Percentiles rank a stretch among this genome's conserved stretches.
These are phyloP conservation scores for Alloascoidea africana DNA, from an alignment of 805 yeast species.

Conservation along the genomic window DNA sequence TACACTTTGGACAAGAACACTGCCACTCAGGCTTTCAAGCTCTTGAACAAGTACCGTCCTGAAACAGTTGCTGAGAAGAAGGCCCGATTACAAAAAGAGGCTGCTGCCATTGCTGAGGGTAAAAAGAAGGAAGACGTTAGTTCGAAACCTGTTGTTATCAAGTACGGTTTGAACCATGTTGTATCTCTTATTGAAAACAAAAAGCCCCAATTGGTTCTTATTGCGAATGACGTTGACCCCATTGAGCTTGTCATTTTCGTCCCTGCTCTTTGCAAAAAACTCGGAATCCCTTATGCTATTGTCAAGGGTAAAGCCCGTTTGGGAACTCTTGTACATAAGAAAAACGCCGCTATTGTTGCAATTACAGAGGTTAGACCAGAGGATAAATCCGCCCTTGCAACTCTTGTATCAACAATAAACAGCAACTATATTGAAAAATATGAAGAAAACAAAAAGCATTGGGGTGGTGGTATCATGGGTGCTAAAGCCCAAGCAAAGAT, in stretches of 20 bases:
- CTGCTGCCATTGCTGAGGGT: slow-evolving; percentile 98
- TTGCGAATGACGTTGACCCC: slow-evolving; percentile 99
- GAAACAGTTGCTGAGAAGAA: slow-evolving; percentile 96
- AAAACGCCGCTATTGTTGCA: slow-evolving; percentile 95
- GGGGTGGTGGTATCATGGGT: slow-evolving; percentile 99
- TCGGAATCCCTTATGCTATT: slow-evolving; percentile 98
- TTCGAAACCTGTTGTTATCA: slow-evolving; percentile 91
- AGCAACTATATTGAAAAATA: slow-evolving; percentile 87
- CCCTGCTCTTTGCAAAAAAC: slow-evolving; percentile 98
- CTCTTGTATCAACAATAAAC: slow-evolving; percentile 83
- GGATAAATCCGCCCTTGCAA: slow-evolving; percentile 90
- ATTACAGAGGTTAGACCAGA: slow-evolving; percentile 88
- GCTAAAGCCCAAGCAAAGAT: slow-evolving; percentile 79
- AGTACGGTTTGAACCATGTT: slow-evolving; percentile 99
- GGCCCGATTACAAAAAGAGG: slow-evolving; percentile 97
- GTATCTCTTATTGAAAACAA: slow-evolving; percentile 95
- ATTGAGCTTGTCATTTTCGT: slow-evolving; percentile 93
- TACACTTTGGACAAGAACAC: slow-evolving; percentile 96
- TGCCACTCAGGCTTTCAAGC: slow-evolving; percentile 92
- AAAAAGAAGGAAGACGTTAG: slow-evolving; percentile 94
- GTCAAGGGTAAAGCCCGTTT: slow-evolving; percentile 98
- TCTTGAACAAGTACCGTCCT: slow-evolving; percentile 98
- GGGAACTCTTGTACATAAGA: slow-evolving; percentile 94
- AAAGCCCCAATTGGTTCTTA: slow-evolving; percentile 93
- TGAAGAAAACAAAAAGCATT: slow-evolving; percentile 94